These are phyloP conservation scores for Triangularia setosa DNA, from an alignment of 2,329 filamentous ascomycete genomes.

Conservation along the genomic window DNA sequence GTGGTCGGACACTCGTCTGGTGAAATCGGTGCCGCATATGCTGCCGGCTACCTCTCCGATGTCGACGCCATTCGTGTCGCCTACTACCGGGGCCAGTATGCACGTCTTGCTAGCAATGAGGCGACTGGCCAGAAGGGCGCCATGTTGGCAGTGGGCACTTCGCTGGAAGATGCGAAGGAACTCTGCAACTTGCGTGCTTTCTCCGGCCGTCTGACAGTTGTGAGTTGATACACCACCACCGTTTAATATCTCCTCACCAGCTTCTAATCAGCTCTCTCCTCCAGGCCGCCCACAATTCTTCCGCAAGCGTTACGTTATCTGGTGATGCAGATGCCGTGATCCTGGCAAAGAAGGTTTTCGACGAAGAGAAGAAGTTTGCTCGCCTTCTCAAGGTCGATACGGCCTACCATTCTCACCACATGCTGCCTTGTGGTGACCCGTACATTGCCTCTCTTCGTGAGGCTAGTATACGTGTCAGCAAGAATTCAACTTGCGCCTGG, in stretches of 20 bases:
- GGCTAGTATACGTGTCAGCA: neutral
- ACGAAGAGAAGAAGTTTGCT: conserved; percentile 28
- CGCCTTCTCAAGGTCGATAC: conserved; percentile 32
- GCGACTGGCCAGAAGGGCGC: conserved; percentile 14
- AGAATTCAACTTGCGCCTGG: conserved; percentile 8
- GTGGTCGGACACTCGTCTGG: conserved; percentile 43
- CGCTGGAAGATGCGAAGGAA: neutral
- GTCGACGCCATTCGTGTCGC: conserved; percentile 37
- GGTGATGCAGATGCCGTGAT: conserved; percentile 27
- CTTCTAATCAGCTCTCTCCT: no score
- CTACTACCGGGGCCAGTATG: conserved; percentile 38
- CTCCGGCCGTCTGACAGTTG: neutral
- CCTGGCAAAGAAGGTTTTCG: conserved; percentile 24
- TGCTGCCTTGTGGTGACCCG: conserved; percentile 23
- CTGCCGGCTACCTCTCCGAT: conserved; percentile 34
- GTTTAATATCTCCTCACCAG: no score
- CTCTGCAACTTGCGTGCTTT: neutral
- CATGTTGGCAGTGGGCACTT: conserved; percentile 13
- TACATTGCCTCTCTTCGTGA: neutral
- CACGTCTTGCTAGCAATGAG: conserved; percentile 15
- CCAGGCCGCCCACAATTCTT: conserved; percentile 11
- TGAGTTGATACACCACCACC: no score
- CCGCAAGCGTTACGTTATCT: conserved; percentile 8
- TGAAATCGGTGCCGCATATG: conserved; percentile 44
- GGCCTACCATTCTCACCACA: conserved; percentile 41